Evolutionary conservation across 495 filamentous ascomycete species (phyloP).

Genomic region (Aspergillus sclerotioniger): DNA sequence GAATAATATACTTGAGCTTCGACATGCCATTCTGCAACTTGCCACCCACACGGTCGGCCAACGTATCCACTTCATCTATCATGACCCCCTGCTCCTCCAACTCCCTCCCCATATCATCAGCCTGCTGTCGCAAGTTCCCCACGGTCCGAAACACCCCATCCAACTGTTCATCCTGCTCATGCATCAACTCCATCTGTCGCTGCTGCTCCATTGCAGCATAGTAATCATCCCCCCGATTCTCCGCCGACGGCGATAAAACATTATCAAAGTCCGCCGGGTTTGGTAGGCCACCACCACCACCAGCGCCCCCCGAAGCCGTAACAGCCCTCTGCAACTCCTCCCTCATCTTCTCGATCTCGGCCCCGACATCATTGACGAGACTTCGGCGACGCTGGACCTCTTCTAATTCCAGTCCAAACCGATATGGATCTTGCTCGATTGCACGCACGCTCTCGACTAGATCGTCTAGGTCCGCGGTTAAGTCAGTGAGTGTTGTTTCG

Average conservation of each 20-base stretch:
- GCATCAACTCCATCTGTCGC: slow-evolving; percentile 86
- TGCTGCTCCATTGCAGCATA: slow-evolving; percentile 90
- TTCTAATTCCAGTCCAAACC: slow-evolving; percentile 79
- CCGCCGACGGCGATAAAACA: slow-evolving; percentile 30
- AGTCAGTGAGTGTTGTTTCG: slow-evolving; percentile 68
- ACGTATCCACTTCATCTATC: slow-evolving; percentile 73
- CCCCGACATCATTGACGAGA: slow-evolving; percentile 85
- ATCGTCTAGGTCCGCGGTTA: slow-evolving; percentile 83
- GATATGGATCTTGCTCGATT: slow-evolving; percentile 84
- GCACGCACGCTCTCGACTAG: slow-evolving; percentile 83
- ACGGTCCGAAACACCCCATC: slow-evolving; percentile 93
- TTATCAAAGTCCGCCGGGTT: slow-evolving; percentile 69
- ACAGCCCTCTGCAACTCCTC: slow-evolving; percentile 68
- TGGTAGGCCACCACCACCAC: slow-evolving; percentile 48
- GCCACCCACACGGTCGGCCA: slow-evolving; percentile 83
- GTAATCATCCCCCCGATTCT: slow-evolving; percentile 58
- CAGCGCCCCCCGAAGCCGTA: slow-evolving; percentile 21
- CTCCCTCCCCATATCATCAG: slow-evolving; percentile 91
- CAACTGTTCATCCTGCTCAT: slow-evolving; percentile 89
- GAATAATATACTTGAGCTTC: slow-evolving; percentile 78
- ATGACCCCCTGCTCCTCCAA: slow-evolving; percentile 87
- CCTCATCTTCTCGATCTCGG: slow-evolving; percentile 84
- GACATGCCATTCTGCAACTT: slow-evolving; percentile 83
- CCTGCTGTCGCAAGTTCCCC: slow-evolving; percentile 82
- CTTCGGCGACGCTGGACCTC: slow-evolving; percentile 79